Percentiles rank a stretch among this genome's conserved stretches.
These are phyloP conservation scores for Pinus taeda DNA, from an alignment of 75 land plant species.

Conservation along the genomic window DNA sequence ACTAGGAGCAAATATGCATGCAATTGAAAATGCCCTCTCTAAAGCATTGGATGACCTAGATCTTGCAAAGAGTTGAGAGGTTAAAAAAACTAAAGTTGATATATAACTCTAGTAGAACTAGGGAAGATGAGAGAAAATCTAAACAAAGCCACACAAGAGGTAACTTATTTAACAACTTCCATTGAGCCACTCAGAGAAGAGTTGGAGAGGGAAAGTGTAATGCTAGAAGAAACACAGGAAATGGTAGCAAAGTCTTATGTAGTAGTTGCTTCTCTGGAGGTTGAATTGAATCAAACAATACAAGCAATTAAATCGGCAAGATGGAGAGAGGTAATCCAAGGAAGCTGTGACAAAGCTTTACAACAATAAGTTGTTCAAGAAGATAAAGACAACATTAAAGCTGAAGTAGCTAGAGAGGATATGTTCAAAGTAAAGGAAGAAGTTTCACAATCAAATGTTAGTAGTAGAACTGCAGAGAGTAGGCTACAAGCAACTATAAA, in stretches of 20 bases:
- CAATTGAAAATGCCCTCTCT: too few relatives aligned
- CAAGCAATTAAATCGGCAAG: background rate
- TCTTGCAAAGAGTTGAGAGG: too few relatives aligned
- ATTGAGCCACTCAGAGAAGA: too few relatives aligned
- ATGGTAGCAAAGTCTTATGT: too few relatives aligned
- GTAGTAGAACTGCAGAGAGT: conserved; percentile 14
- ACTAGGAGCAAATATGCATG: too few relatives aligned
- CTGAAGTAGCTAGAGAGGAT: background rate
- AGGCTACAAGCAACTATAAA: conserved; percentile 9
- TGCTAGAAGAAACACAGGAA: too few relatives aligned
- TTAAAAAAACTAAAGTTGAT: background rate
- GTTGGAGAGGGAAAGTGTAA: too few relatives aligned
- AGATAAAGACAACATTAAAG: conserved; percentile 4
- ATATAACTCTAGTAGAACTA: background rate
- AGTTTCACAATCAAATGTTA: conserved; percentile 4
- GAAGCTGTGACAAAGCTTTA: background rate
- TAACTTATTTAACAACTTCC: background rate
- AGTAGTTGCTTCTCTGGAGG: too few relatives aligned
- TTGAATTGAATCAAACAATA: too few relatives aligned
- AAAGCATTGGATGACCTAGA: background rate
- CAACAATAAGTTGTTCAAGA: conserved; percentile 14
- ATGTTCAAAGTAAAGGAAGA: background rate
- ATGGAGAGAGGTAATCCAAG: too few relatives aligned
- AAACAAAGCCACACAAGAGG: background rate
- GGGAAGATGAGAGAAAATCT: background rate